Base-by-base conservation (phyloP, 148 eudicot genomes). In the Persicaria maculosa region DNA sequence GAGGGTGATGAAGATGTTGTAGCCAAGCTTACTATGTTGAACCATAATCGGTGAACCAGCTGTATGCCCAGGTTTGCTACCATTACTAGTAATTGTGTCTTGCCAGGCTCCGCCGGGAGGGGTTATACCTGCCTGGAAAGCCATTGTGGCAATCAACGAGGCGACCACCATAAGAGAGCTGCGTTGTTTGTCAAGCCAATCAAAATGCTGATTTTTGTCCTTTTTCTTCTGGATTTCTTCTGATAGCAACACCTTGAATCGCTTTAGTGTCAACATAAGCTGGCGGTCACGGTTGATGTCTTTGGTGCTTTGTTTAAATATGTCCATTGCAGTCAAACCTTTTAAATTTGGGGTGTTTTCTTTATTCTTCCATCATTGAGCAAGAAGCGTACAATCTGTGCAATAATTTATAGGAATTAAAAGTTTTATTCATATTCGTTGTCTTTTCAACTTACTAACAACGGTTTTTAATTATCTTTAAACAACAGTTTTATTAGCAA, bases 101-200 rank as follows among this genome's bases (percentile, higher is more conserved):
- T 81, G 83, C 83, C 77, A 78, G 16, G 31, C 77, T 0, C 85
- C 85, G 10, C 85, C 85, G 6, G 83, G 85, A 44, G 85, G 85
- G 55, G 48, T 77, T 4, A 77, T 20, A 19, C 85, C 85, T 12
- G 71, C 78, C 72, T 74, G 74, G 52, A 83, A 83, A 10, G 85
- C 83, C 83, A 83, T 83, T 9, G 79, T 74, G 43, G 84, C 84
- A n/a, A 79, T 77, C 0, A 83, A 62, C 3, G 85, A 83, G 14
- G 82, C 79, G 9, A 79, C 85, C 1, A 82, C 71, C 80, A 82
- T 82, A 8, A 82, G 72, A 4, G 72, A 40, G 46, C 67, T 79
- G 1, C 76, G 59, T 44, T 79, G 77, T 12, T 45, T 62, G 16
- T 76, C 80, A 12, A 82, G 40, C 78, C 80, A 76, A 0, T 7